Base-by-base conservation (phyloP, 257 asterid species). In the Solanum medicagineum region DNA sequence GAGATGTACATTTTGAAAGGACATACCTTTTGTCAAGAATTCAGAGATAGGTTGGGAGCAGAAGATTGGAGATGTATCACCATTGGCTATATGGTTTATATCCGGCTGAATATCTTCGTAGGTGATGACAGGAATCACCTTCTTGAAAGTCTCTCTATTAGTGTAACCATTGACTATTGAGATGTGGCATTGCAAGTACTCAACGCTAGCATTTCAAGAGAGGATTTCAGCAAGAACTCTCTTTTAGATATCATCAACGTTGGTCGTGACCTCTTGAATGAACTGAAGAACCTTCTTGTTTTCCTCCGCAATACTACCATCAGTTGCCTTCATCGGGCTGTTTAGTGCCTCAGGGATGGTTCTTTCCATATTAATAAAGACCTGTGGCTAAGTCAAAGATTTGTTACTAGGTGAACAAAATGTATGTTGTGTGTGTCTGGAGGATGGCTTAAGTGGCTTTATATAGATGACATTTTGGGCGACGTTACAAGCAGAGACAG, bases 191-290 rank as follows among this genome's bases (percentile, higher is more conserved):
- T 83, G 8, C 26, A 89, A 65, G 83, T 86, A 86, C 89, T 89
- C 92, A 62, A 89, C 88, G 1, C 86, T 83, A 44, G 88, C 88
- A 89, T 89, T 89, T 10, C 51, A 3, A 2, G 87, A 66, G 68
- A 88, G 84, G 83, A 89, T 89, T 77, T 88, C 89, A 80, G 90
- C 85, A 40, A 89, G 92, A 71, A 89, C 92, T n/a, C n/a, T n/a
- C n/a, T n/a, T n/a, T n/a, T n/a, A n/a, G n/a, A n/a, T n/a, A n/a
- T 86, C 89, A 80, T 88, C 89, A 77, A 87, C 55, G 9, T 89
- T 85, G 32, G 12, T 32, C 1, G 90, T 87, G 12, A 84, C 92
- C 6, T 87, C 86, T 82, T 89, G 90, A 82, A 89, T 87, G 73
- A 85, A 87, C 73, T 71, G 87, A 56, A 89, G 85, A 24, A 59